phyloP scores from a whole-genome alignment of 2,329 filamentous ascomycete genomes.

The Cladosporium phlei region DNA sequence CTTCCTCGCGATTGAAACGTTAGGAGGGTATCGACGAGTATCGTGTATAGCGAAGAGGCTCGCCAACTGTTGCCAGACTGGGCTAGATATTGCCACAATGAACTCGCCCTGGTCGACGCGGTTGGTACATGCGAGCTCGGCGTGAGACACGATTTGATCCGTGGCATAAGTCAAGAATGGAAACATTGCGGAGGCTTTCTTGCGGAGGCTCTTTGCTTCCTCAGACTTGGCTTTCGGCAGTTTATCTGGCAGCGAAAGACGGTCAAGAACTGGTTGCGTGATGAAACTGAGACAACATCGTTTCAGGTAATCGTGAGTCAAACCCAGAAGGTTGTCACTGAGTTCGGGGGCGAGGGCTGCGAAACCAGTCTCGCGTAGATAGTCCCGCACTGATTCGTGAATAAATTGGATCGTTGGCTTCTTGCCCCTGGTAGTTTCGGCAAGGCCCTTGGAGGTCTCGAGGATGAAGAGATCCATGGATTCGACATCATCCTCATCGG shows the following conservation, averaged over 20 bases:
- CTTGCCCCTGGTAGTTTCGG: constrained; percentile 37
- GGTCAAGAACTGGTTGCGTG: not conserved
- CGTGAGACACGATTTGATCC: not conserved
- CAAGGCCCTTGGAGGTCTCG: constrained; percentile 48
- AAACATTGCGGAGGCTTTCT: not conserved
- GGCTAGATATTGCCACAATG: too few relatives aligned
- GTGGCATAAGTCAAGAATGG: not conserved
- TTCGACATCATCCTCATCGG: constrained; percentile 22
- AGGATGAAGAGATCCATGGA: constrained; percentile 35
- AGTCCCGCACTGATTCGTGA: constrained; percentile 45
- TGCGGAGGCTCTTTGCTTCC: too few relatives aligned
- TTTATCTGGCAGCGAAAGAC: not conserved
- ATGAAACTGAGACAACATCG: not conserved
- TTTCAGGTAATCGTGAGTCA: not conserved
- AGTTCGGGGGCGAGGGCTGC: not conserved
- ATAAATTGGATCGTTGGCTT: constrained; percentile 48
- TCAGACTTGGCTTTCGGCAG: not conserved
- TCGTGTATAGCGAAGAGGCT: too few relatives aligned
- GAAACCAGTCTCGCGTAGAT: not conserved
- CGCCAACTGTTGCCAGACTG: too few relatives aligned
- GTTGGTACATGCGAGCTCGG: not conserved
- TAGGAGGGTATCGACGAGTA: too few relatives aligned
- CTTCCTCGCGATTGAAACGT: too few relatives aligned
- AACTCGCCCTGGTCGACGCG: not conserved
- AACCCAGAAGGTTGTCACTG: not conserved